A percentile compares a stretch with the other conserved stretches of the same genome.
These are phyloP conservation scores for Gossypium bickii DNA, from an alignment of 345 rosid genomes.

Conservation along the genomic window DNA sequence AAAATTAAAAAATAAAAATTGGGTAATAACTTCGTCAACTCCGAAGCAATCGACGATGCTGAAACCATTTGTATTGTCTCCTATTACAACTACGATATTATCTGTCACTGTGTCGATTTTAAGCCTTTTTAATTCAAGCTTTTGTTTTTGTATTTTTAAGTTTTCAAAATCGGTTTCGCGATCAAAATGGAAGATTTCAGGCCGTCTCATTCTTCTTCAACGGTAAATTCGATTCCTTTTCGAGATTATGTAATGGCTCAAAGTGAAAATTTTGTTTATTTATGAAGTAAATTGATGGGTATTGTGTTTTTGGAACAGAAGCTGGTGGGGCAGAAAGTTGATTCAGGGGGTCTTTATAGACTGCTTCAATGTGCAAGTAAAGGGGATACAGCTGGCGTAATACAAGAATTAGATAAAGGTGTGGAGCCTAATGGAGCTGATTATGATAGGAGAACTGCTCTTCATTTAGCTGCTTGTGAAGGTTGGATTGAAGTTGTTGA, in stretches of 20 bases:
- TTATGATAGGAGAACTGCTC: conserved; percentile 65
- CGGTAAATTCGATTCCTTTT: conserved; percentile 14
- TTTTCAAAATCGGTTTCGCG: conserved; percentile 8
- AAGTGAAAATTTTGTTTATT: neutral
- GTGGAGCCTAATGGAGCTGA: conserved; percentile 45
- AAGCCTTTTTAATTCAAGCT: neutral
- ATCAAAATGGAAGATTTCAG: conserved; percentile 34
- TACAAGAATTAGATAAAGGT: conserved; percentile 49
- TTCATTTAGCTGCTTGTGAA: conserved; percentile 60
- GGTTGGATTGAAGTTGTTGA: conserved; percentile 49
- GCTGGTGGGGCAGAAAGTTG: conserved; percentile 21
- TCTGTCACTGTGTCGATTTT: conserved; percentile 11
- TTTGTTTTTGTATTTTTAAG: neutral
- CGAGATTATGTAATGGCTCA: neutral
- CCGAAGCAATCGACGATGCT: conserved; percentile 21
- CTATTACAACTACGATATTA: neutral
- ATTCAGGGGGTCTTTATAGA: conserved; percentile 42
- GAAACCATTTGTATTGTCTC: conserved; percentile 19
- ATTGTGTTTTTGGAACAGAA: conserved; percentile 20
- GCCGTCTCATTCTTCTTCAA: conserved; percentile 9
- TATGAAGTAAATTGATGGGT: neutral
- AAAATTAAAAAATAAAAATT: neutral
- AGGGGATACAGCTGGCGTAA: conserved; percentile 46
- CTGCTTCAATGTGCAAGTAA: conserved; percentile 51
- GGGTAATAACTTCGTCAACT: conserved; percentile 9